Conservation (phyloP, 768 basidiomycete genomes). For the Rhodotorula graminis region DNA sequence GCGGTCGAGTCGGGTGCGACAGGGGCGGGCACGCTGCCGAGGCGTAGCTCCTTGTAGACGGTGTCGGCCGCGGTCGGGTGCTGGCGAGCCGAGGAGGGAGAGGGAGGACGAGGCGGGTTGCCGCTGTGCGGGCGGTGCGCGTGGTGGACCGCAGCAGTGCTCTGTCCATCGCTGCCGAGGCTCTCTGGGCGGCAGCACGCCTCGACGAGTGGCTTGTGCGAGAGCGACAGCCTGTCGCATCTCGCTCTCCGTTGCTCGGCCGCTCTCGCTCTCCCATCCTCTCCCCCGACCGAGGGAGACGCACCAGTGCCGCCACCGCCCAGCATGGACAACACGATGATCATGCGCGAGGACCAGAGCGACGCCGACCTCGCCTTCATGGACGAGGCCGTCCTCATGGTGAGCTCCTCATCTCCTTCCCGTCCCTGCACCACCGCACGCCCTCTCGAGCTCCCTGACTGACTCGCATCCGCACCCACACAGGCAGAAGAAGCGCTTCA, state of each 20-base stretch:
- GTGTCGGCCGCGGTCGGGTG: not conserved
- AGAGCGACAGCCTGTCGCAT: too few relatives aligned
- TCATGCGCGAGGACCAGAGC: conserved; percentile 45
- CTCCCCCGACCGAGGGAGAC: too few relatives aligned
- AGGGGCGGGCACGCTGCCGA: conserved; percentile 10
- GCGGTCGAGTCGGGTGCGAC: not conserved
- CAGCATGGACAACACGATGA: conserved; percentile 38
- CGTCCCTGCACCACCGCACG: not conserved
- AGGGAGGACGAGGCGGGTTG: too few relatives aligned
- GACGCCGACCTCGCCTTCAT: conserved; percentile 60
- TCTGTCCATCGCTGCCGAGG: not conserved
- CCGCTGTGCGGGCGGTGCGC: not conserved
- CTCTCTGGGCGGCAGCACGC: too few relatives aligned
- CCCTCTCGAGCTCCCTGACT: not conserved
- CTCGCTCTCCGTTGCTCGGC: too few relatives aligned
- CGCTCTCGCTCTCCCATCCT: too few relatives aligned
- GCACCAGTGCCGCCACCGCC: too few relatives aligned
- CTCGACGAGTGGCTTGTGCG: too few relatives aligned
- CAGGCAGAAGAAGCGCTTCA: conserved; percentile 66
- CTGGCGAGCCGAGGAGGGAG: too few relatives aligned
- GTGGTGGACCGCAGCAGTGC: not conserved
- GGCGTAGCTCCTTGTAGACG: not conserved
- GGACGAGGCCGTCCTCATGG: conserved; percentile 78
- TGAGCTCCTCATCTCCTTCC: conserved; percentile 41
- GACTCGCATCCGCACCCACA: not conserved